Evolutionary conservation across 306 rosid genomes (phyloP).

Genomic region (Pueraria montana): DNA sequence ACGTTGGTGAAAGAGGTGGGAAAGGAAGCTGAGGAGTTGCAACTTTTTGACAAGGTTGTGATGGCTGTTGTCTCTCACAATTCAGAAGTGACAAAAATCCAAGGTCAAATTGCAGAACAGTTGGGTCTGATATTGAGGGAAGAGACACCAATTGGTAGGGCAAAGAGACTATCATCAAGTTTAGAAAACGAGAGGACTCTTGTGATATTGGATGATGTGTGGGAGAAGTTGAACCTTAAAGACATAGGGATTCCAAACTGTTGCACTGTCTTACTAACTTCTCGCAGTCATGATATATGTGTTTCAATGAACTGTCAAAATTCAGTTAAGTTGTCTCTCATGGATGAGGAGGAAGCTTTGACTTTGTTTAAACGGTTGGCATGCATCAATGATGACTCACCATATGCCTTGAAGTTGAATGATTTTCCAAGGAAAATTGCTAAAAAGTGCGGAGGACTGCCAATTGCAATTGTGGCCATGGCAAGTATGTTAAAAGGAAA

Average conservation of each 20-base stretch:
- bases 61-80: conserved; percentile 28
- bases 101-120: conserved; percentile 12
- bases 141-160: background rate
- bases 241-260: conserved; percentile 15
- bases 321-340: background rate
- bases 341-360: background rate
- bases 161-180: background rate
- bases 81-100: background rate
- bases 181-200: background rate
- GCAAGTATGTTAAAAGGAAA: background rate
- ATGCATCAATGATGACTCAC: background rate
- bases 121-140: conserved; percentile 16
- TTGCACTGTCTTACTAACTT: background rate
- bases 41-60: conserved; percentile 36
- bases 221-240: background rate
- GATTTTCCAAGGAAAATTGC: background rate
- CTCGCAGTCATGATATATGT: background rate
- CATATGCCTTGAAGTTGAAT: background rate
- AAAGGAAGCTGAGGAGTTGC: background rate
- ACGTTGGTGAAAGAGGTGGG: conserved; percentile 40
- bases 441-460: background rate
- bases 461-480: background rate
- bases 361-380: background rate
- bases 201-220: conserved; percentile 43
- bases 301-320: background rate